Base-by-base conservation (phyloP, 257 asterid species). In the Hygrophila difformis region DNA sequence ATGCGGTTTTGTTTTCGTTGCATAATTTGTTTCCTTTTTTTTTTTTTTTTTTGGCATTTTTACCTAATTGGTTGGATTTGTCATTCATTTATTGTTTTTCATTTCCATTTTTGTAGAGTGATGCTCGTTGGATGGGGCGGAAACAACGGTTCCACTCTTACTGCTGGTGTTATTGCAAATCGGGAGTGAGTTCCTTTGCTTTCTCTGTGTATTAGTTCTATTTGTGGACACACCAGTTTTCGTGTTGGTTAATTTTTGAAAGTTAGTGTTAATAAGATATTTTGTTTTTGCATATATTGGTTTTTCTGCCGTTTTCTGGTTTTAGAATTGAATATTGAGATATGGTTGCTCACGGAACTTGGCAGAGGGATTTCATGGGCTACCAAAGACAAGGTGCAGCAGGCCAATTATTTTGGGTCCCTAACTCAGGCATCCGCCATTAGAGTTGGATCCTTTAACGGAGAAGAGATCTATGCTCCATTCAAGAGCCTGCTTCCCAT, bases 91-190 rank as follows among this genome's bases (percentile, higher is more conserved):
- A n/a, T n/a, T n/a, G n/a, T n/a, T n/a, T n/a, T 8, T 44, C 5
- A 2, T 8, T 39, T 39, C 11, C 8, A 2, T 6, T 40, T 38
- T 31, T 67, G 31, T 28, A 89, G 96, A 81, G 98, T 86, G 57
- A 73, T 89, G 98, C 94, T 89, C 61, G 96, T 89, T 35, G 98
- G 98, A 39, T 89, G 98, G 98, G 98, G 98, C 54, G 98, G 98
- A n/a, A 89, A 89, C 82, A 89, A 89, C 56, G 98, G 98, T 8
- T 79, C 84, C 1, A 86, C 98, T 13, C 91, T 91, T 8, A 86
- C 96, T 1, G 98, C 82, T 33, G 93, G 96, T 41, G 96, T 91
- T 37, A 76, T 91, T 34, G 93, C 98, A 0, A 86, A 91, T 53
- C 64, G 93, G 18, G 98, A 91, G 98, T 89, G 67, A 82, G 93